phyloP scores from a whole-genome alignment of 805 yeast species.

The Yarrowia alimentaria region DNA sequence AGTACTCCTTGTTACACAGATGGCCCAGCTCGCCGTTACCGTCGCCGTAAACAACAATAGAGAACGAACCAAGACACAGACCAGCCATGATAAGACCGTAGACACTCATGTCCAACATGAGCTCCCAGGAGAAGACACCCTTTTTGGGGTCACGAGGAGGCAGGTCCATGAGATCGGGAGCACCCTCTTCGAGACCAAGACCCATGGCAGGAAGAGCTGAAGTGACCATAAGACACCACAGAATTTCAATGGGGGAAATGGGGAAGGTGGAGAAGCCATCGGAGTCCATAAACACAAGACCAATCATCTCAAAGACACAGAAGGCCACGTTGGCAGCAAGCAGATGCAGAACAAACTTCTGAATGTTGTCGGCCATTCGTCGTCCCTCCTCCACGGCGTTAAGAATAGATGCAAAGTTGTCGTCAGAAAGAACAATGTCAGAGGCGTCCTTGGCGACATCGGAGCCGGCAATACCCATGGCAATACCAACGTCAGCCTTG shows the following conservation, averaged over 20 bases:
- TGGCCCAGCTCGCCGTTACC: slow-evolving; percentile 65
- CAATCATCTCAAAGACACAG: slow-evolving; percentile 65
- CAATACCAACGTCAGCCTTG: slow-evolving; percentile 77
- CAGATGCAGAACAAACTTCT: slow-evolving; percentile 71
- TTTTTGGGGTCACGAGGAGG: slow-evolving; percentile 59
- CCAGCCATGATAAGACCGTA: slow-evolving; percentile 76
- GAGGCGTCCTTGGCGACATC: slow-evolving; percentile 85
- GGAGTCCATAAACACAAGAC: slow-evolving; percentile 65
- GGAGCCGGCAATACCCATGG: slow-evolving; percentile 79
- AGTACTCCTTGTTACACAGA: slow-evolving; percentile 56
- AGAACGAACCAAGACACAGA: slow-evolving; percentile 65
- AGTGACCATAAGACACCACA: slow-evolving; percentile 76
- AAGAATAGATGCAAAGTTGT: slow-evolving; percentile 75
- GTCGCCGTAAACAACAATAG: slow-evolving; percentile 61
- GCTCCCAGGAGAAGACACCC: slow-evolving; percentile 63
- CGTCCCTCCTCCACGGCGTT: slow-evolving; percentile 83
- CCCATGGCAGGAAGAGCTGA: slow-evolving; percentile 87
- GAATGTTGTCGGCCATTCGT: slow-evolving; percentile 74
- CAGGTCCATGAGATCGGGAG: slow-evolving; percentile 58
- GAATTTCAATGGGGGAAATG: slow-evolving; percentile 72
- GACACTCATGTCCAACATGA: slow-evolving; percentile 63
- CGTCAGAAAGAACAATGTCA: slow-evolving; percentile 72
- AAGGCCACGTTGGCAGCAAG: slow-evolving; percentile 72
- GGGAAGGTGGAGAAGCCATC: slow-evolving; percentile 75
- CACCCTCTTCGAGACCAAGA: slow-evolving; percentile 64